Base-by-base conservation (phyloP, 371 early-diverging fungal species). In the Saksenaea vasiformis region DNA sequence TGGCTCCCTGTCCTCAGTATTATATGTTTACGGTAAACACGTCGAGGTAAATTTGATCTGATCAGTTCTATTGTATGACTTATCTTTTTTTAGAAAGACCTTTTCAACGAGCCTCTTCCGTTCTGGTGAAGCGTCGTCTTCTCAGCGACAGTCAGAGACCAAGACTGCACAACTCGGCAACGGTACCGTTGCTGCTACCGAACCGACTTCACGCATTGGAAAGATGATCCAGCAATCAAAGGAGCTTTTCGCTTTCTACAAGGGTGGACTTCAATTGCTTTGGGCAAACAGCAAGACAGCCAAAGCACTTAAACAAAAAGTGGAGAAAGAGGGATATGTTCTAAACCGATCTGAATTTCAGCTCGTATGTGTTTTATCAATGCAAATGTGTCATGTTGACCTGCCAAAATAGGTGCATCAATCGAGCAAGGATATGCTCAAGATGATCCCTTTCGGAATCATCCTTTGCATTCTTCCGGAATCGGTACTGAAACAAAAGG, bases 401-500 rank as follows among this genome's bases (percentile, higher is more conserved):
- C 26, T 36, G 15, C 11, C 26, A 22, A 26, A 24, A 28, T 65
- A 86, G 86, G 68, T 87, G 44, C 71, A 75, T 57, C 72, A 67
- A 36, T 77, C 86, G 3, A 71, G 80, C 15, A 80, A 76, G 54
- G 86, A 89, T 67, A 67, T 87, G 67, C 58, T 78, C 51, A 84
- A 85, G 34, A 54, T 87, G 56, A 77, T 87, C 60, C 89, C 89
- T 10, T 89, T 89, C 71, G 86, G 80, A 3, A 27, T 85, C 15
- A 68, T 85, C 9, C 78, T 87, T 55, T 15, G 77, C 27, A 71
- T 89, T 26, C 73, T 87, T 3, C 85, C 87, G 24, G 89, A 89
- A 77, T 83, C 85, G 15, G 83, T 79, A 71, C 64, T 19, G 19
- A 3, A 58, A 27, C 14, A 28, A 62, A 62, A n/a, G n/a, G 14